Conservation (phyloP, 306 rosid species). For the Quercus berberidifolia region DNA sequence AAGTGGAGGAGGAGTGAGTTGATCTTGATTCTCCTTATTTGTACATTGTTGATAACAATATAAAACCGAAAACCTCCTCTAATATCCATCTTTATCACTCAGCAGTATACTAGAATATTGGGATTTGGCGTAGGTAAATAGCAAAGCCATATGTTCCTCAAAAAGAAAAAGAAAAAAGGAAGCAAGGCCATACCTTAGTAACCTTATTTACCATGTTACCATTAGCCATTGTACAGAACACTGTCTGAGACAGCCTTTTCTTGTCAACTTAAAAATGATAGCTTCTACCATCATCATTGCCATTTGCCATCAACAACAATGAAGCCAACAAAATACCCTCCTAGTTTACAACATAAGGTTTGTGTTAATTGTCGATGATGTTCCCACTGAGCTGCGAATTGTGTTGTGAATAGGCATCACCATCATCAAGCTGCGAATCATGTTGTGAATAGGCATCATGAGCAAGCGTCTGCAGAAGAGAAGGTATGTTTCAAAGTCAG, state of each 20-base stretch:
- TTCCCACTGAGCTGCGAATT: conserved; percentile 26
- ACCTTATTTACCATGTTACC: not conserved
- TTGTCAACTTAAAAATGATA: not conserved
- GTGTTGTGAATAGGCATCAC: conserved; percentile 53
- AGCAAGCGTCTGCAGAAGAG: conserved; percentile 79
- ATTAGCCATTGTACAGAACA: not conserved
- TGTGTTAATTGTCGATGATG: conserved; percentile 21
- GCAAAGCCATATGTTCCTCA: no score
- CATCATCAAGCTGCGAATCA: conserved; percentile 24
- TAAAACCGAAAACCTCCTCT: no score
- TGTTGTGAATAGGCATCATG: conserved; percentile 66
- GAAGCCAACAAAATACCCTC: not conserved
- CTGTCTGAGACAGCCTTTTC: not conserved
- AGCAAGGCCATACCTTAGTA: no score
- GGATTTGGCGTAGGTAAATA: no score
- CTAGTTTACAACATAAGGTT: conserved; percentile 11
- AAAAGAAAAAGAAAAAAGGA: no score
- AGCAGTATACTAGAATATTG: no score
- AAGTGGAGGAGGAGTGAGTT: no score
- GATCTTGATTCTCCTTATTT: no score
- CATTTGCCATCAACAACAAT: not conserved
- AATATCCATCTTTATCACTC: no score
- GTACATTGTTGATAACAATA: no score
- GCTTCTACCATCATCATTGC: not conserved
- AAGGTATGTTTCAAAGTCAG: conserved; percentile 14